These are phyloP conservation scores for Coemansia sp. DNA, from an alignment of 192 early-diverging fungal species.

Conservation along the genomic window DNA sequence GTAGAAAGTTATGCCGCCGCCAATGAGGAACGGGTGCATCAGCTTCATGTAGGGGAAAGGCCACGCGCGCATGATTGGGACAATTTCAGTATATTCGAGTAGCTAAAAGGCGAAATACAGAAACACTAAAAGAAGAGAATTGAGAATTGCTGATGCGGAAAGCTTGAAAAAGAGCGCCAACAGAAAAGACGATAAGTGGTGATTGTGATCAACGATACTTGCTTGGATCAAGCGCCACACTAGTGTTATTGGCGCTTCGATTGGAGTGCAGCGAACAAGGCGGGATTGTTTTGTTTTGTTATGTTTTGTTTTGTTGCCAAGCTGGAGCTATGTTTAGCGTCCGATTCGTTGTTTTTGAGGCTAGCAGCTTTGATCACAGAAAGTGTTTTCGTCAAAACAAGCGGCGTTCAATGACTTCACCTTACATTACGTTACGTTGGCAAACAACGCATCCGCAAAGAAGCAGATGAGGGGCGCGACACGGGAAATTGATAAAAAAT, in stretches of 20 bases:
- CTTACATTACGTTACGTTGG: too few relatives aligned
- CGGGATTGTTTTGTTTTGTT: too few relatives aligned
- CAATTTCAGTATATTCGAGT: not conserved
- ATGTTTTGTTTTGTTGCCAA: too few relatives aligned
- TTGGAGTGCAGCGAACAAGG: too few relatives aligned
- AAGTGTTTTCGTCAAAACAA: not conserved
- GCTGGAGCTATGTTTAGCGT: not conserved
- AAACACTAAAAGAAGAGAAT: not conserved
- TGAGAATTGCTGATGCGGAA: not conserved
- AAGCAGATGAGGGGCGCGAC: not conserved
- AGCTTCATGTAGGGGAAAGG: constrained; percentile 52
- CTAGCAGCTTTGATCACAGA: not conserved
- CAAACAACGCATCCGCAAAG: not conserved
- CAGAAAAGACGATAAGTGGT: constrained; percentile 1
- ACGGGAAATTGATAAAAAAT: too few relatives aligned
- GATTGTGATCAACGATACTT: constrained; percentile 2
- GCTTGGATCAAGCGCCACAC: not conserved
- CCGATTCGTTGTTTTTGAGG: not conserved
- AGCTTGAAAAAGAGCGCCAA: not conserved
- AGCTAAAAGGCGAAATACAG: constrained; percentile 1
- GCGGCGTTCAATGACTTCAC: not conserved
- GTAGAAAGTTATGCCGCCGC: constrained; percentile 34
- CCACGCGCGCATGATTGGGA: constrained; percentile 47
- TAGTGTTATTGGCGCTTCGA: not conserved
- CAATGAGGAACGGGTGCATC: constrained; percentile 54